Percentiles rank a stretch among this genome's conserved stretches.
Evolutionary conservation across 2,329 filamentous ascomycete genomes (phyloP).

Genomic region (Phoma herbarum): DNA sequence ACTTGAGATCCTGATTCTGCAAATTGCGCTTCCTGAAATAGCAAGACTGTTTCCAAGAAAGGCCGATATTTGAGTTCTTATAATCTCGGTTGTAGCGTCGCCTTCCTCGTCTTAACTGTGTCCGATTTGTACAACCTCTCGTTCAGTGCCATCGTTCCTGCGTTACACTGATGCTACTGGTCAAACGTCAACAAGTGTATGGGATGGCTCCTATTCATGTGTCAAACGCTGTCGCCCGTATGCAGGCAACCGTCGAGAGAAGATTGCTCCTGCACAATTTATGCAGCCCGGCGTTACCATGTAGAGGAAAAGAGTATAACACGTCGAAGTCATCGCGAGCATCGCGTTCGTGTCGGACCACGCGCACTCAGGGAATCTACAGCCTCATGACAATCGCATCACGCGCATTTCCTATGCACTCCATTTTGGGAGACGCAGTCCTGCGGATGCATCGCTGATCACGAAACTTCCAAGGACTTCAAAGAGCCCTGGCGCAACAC

Average conservation of each 20-base stretch:
- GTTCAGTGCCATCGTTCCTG: not conserved
- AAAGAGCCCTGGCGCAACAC: not conserved
- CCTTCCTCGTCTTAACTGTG: not conserved
- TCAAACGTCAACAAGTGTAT: slow-evolving; percentile 3
- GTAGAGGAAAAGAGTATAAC: not conserved
- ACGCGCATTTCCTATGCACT: not conserved
- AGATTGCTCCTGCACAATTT: not conserved
- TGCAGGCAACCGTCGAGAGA: slow-evolving; percentile 1
- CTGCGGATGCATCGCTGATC: not conserved
- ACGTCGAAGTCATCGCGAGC: too few species aligned
- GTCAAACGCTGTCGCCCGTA: not conserved
- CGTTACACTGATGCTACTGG: slow-evolving; percentile 3
- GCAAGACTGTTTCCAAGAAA: not conserved
- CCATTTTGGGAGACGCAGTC: not conserved
- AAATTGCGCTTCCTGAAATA: slow-evolving; percentile 3
- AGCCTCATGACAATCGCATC: not conserved
- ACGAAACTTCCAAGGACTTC: not conserved
- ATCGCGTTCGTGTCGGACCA: not conserved
- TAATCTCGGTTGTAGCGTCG: not conserved
- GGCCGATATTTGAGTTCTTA: not conserved
- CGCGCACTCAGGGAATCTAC: not conserved
- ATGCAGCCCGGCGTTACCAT: not conserved
- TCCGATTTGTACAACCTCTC: not conserved
- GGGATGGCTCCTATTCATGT: not conserved
- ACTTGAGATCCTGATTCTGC: slow-evolving; percentile 3